Evolutionary conservation across 2,329 filamentous ascomycete genomes (phyloP).

Genomic region (Albophoma yamanashiensis): DNA sequence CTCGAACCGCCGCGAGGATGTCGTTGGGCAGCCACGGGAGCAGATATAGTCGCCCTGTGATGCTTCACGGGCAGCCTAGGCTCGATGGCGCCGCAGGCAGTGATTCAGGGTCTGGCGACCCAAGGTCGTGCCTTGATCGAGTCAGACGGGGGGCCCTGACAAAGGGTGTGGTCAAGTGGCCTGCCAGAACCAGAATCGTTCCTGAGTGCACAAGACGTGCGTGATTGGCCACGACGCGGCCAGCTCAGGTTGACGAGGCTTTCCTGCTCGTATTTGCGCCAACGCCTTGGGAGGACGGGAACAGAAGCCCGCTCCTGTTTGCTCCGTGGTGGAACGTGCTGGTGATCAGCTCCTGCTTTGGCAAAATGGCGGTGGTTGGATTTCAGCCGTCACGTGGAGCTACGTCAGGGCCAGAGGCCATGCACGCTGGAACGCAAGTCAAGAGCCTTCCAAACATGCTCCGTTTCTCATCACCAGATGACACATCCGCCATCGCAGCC

Average conservation of each 20-base stretch:
- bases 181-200: neutral
- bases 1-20: neutral
- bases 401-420: neutral
- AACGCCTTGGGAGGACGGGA: neutral
- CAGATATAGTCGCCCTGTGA: neutral
- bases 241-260: constrained; percentile 3
- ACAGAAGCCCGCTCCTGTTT: constrained; percentile 2
- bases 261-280: neutral
- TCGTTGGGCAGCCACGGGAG: neutral
- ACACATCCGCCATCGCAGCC: neutral
- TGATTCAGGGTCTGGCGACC: neutral
- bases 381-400: neutral
- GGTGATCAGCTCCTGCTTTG: neutral
- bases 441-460: neutral
- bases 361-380: neutral
- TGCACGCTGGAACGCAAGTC: neutral
- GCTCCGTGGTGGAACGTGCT: neutral
- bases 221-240: neutral
- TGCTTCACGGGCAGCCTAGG: neutral
- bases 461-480: neutral
- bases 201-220: neutral
- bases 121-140: neutral
- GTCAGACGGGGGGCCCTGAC: neutral
- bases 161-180: constrained; percentile 2
- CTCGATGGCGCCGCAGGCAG: neutral